Evolutionary conservation across 306 rosid genomes (phyloP).

Genomic region (Pueraria montana): DNA sequence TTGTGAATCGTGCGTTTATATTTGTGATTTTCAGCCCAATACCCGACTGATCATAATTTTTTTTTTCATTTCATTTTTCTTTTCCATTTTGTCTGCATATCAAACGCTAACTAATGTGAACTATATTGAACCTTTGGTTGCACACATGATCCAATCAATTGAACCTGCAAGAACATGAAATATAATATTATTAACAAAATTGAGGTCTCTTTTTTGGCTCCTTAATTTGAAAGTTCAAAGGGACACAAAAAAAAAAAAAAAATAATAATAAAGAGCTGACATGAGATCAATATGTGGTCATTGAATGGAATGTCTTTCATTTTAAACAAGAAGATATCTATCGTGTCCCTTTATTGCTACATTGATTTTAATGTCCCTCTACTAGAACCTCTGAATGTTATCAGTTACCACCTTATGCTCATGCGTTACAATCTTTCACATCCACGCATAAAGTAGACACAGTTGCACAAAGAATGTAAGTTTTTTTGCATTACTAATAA

Average conservation of each 20-base stretch:
- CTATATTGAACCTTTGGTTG: neutral
- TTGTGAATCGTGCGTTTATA: too few relatives aligned
- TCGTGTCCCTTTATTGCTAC: too few relatives aligned
- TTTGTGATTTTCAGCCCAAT: too few relatives aligned
- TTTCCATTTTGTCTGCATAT: neutral
- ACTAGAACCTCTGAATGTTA: too few relatives aligned
- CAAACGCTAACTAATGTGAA: neutral
- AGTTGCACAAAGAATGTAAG: neutral
- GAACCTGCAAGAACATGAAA: too few relatives aligned
- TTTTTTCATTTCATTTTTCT: neutral
- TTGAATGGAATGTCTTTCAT: conserved; percentile 11
- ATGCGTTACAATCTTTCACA: neutral
- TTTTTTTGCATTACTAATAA: neutral
- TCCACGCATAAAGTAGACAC: neutral
- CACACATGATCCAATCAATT: neutral
- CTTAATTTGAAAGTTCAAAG: neutral
- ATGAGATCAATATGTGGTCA: conserved; percentile 2
- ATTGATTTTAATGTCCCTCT: too few relatives aligned
- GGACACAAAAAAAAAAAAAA: neutral
- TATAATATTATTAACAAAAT: neutral
- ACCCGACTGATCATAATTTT: too few relatives aligned
- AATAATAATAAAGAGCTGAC: neutral
- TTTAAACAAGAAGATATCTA: neutral
- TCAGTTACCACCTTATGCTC: neutral
- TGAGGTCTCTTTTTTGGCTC: neutral